These are phyloP conservation scores for Juncus effusus DNA, from an alignment of 176 grass and related monocot species.

Conservation along the genomic window DNA sequence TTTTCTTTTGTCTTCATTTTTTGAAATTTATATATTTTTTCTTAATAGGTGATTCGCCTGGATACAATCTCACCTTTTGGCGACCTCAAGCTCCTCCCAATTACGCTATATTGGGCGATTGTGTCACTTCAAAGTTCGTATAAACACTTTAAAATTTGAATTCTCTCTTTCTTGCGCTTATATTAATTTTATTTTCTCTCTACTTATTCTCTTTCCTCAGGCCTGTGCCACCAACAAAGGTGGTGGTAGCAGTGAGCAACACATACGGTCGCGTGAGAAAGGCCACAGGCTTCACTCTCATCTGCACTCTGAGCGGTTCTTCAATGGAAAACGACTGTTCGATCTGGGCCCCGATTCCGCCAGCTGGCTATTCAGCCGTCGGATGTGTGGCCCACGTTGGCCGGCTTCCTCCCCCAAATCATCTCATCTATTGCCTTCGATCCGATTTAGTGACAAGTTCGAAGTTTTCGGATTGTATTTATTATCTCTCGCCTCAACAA, in stretches of 20 bases:
- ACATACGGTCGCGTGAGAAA: constrained; percentile 93
- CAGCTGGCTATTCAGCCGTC: constrained; percentile 71
- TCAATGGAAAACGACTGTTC: constrained; percentile 59
- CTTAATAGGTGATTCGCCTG: constrained; percentile 60
- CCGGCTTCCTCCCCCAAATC: constrained; percentile 70
- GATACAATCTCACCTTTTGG: constrained; percentile 95
- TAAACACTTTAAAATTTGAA: not conserved
- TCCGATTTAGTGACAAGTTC: constrained; percentile 79
- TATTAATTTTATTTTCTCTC: not conserved
- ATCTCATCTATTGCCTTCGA: constrained; percentile 83
- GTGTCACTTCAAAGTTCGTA: constrained; percentile 79
- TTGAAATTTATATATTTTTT: constrained; percentile 10
- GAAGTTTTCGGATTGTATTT: constrained; percentile 71
- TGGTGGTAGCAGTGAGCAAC: constrained; percentile 89
- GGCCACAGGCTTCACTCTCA: constrained; percentile 77
- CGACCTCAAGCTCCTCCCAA: constrained; percentile 87
- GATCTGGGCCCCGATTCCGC: constrained; percentile 84
- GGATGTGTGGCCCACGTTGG: constrained; percentile 84
- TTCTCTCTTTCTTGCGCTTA: not conserved
- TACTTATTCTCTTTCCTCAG: constrained; percentile 32
- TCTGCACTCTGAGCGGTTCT: constrained; percentile 54
- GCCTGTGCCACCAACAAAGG: constrained; percentile 86
- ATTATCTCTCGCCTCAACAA: constrained; percentile 35
- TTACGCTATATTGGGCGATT: constrained; percentile 98
- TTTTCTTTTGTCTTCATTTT: not conserved